Conservation (phyloP, 2,329 filamentous ascomycete genomes). For the Colletotrichum shisoi region DNA sequence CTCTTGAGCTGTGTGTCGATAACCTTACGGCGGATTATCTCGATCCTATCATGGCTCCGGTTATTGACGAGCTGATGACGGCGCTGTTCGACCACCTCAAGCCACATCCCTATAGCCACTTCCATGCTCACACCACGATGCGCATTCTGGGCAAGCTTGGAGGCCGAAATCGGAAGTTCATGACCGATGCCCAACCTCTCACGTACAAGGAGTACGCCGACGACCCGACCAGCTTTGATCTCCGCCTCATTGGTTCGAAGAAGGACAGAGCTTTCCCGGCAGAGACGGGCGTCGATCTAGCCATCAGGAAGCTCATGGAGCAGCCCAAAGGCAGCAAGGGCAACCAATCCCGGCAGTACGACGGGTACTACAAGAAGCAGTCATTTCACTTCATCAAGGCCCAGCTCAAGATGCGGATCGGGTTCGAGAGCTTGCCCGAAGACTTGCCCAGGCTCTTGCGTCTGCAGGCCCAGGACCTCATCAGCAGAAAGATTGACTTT, state of each 20-base stretch:
- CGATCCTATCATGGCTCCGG: slow-evolving; percentile 98
- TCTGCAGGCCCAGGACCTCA: slow-evolving; percentile 86
- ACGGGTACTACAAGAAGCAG: slow-evolving; percentile 91
- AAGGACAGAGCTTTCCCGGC: slow-evolving; percentile 88
- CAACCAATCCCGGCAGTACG: slow-evolving; percentile 67
- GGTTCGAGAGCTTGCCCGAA: slow-evolving; percentile 85
- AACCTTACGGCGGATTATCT: slow-evolving; percentile 98
- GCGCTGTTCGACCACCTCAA: slow-evolving; percentile 94
- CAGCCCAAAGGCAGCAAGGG: slow-evolving; percentile 68
- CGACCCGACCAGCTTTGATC: slow-evolving; percentile 84
- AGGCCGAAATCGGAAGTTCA: slow-evolving; percentile 92
- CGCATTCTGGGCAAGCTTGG: slow-evolving; percentile 95
- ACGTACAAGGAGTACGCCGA: slow-evolving; percentile 86
- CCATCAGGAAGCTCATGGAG: slow-evolving; percentile 88
- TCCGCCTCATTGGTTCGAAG: slow-evolving; percentile 88
- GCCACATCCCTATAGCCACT: slow-evolving; percentile 94
- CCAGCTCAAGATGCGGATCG: slow-evolving; percentile 89
- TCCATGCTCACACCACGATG: slow-evolving; percentile 97
- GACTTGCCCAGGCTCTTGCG: slow-evolving; percentile 86
- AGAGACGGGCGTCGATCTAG: slow-evolving; percentile 84
- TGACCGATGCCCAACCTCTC: slow-evolving; percentile 87
- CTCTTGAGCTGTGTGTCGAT: slow-evolving; percentile 94
- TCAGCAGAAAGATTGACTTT: slow-evolving; percentile 74
- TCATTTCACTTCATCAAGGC: slow-evolving; percentile 86
- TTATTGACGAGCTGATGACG: slow-evolving; percentile 98